Percentiles rank a stretch among this genome's conserved stretches.
Conservation (phyloP, 2,329 filamentous ascomycete species). For the Penicillium palitans region DNA sequence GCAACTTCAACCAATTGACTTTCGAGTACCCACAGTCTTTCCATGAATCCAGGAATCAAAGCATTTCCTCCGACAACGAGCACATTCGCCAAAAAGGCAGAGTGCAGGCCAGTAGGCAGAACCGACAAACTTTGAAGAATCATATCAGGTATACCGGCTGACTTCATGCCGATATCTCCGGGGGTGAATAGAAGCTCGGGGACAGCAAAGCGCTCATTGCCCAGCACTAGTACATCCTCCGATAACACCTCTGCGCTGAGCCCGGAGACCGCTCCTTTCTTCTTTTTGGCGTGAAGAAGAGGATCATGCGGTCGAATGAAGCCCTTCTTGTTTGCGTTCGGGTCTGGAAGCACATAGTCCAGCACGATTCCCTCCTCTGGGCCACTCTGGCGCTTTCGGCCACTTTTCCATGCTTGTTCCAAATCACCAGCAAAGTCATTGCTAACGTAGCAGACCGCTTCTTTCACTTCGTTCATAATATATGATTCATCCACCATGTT, state of each 20-base stretch:
- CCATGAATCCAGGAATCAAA: conserved; percentile 75
- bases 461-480: conserved; percentile 95
- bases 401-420: conserved; percentile 80
- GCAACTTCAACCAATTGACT: neutral
- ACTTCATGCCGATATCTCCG: conserved; percentile 77
- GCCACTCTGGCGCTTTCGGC: conserved; percentile 46
- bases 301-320: conserved; percentile 77
- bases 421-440: conserved; percentile 74
- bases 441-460: conserved; percentile 80
- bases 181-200: conserved; percentile 90
- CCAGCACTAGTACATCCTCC: conserved; percentile 82
- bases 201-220: conserved; percentile 87
- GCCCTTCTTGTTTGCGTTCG: conserved; percentile 63
- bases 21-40: conserved; percentile 60
- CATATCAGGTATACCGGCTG: conserved; percentile 79
- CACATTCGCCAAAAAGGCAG: conserved; percentile 80
- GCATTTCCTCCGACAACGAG: conserved; percentile 86
- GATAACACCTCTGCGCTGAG: conserved; percentile 49
- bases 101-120: conserved; percentile 80
- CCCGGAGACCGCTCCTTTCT: conserved; percentile 51
- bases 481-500: conserved; percentile 94
- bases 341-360: conserved; percentile 90
- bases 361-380: conserved; percentile 61
- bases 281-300: conserved; percentile 54
- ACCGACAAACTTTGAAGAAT: conserved; percentile 74